phyloP scores from a whole-genome alignment of 2,329 filamentous ascomycete genomes.

The Phialemonium atrogriseum region DNA sequence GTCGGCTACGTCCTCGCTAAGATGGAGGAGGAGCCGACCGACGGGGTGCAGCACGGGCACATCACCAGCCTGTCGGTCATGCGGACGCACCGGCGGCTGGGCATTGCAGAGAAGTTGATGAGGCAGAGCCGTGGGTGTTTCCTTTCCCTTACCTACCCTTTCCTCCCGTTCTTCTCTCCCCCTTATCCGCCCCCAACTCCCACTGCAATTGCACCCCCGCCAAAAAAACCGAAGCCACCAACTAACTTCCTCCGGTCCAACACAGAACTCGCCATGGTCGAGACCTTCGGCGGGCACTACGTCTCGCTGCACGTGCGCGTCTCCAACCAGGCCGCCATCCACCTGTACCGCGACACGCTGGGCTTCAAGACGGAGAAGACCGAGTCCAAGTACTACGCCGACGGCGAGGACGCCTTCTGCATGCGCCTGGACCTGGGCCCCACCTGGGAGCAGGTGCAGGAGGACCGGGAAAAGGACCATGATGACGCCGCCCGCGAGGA shows the following conservation, averaged over 20 bases:
- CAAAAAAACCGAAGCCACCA: no score
- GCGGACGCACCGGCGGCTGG: conserved; percentile 84
- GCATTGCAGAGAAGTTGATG: conserved; percentile 97
- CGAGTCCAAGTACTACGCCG: conserved; percentile 89
- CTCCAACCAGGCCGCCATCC: conserved; percentile 83
- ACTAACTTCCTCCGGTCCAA: conserved; percentile 3
- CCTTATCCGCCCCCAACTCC: no score
- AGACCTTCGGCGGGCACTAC: conserved; percentile 84
- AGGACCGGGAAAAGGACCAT: conserved; percentile 17
- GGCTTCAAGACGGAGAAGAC: conserved; percentile 83
- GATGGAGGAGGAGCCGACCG: conserved; percentile 96
- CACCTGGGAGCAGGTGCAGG: conserved; percentile 38
- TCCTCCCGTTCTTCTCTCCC: not conserved
- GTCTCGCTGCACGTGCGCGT: conserved; percentile 94
- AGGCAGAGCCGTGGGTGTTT: conserved; percentile 72
- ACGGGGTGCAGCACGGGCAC: conserved; percentile 88
- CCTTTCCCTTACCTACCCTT: conserved; percentile 5
- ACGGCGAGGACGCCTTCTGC: conserved; percentile 90
- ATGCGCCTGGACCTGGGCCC: conserved; percentile 81
- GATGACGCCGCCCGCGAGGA: conserved; percentile 8
- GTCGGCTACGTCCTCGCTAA: conserved; percentile 99
- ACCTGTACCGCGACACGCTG: conserved; percentile 86
- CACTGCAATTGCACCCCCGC: conserved; percentile 1
- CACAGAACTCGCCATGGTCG: conserved; percentile 88
- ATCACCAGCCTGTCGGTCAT: conserved; percentile 94